These are phyloP conservation scores for Tetrahymena malaccensis DNA, from an alignment of 73 alveolate genomes.

Conservation along the genomic window DNA sequence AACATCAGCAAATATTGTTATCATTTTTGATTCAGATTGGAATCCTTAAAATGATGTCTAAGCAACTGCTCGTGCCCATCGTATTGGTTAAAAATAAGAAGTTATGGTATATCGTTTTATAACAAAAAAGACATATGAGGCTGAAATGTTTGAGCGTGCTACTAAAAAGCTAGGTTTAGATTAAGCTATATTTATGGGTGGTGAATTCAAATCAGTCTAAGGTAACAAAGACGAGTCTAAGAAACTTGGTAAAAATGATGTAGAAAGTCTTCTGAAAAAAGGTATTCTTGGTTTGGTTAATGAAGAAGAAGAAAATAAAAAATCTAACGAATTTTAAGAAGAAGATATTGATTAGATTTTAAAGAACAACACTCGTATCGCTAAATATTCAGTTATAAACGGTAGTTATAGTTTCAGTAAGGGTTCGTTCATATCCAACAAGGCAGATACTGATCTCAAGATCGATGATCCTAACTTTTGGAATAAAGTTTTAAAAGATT, in stretches of 20 bases:
- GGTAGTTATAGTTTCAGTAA: conserved; percentile 62
- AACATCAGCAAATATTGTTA: conserved; percentile 96
- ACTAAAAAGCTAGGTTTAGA: conserved; percentile 84
- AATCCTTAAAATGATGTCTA: conserved; percentile 95
- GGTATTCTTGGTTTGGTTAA: conserved; percentile 79
- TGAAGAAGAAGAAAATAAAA: conserved; percentile 48
- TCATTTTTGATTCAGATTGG: conserved; percentile 98
- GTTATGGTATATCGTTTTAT: conserved; percentile 93
- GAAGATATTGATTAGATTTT: conserved; percentile 71
- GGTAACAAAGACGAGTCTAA: conserved; percentile 15
- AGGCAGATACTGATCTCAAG: conserved; percentile 64
- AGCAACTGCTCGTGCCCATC: conserved; percentile 99
- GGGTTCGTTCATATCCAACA: conserved; percentile 60
- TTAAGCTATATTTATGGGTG: conserved; percentile 77
- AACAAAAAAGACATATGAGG: conserved; percentile 93
- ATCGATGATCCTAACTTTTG: conserved; percentile 82
- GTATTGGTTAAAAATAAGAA: conserved; percentile 96
- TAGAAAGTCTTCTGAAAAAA: conserved; percentile 66
- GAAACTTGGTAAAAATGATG: conserved; percentile 64
- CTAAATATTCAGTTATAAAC: conserved; percentile 49
- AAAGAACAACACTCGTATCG: conserved; percentile 43
- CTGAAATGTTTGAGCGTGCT: conserved; percentile 93
- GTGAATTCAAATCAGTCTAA: conserved; percentile 59
- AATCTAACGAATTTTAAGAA: conserved; percentile 26
- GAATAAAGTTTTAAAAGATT: conserved; percentile 61